Evolutionary conservation across 176 grass and related monocot genomes (phyloP).

Genomic region (Guadua angustifolia): DNA sequence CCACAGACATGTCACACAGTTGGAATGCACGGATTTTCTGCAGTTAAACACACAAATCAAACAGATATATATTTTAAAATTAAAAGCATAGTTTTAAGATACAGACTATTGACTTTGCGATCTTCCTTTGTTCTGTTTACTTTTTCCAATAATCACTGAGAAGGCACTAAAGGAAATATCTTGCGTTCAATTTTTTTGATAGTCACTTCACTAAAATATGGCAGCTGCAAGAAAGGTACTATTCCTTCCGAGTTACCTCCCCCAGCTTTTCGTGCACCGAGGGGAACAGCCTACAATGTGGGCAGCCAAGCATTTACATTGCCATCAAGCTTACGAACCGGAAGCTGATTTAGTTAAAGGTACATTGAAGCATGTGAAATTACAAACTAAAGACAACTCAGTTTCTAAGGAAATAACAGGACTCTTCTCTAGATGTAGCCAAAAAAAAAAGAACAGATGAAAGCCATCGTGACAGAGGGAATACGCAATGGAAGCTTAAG

Average conservation of each 20-base stretch:
- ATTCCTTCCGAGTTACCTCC: conserved; percentile 84
- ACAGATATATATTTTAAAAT: not conserved
- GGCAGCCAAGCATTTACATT: conserved; percentile 40
- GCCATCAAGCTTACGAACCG: conserved; percentile 15
- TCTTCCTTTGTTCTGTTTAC: not conserved
- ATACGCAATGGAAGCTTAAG: not conserved
- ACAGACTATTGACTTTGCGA: not conserved
- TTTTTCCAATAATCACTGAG: too few relatives aligned
- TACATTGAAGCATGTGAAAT: not conserved
- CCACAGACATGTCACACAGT: conserved; percentile 63
- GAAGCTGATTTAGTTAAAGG: not conserved
- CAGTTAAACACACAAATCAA: conserved; percentile 12
- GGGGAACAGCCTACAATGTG: conserved; percentile 76
- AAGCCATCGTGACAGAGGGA: not conserved
- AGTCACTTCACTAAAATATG: conserved; percentile 76
- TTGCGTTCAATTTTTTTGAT: conserved; percentile 85
- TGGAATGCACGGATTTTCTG: conserved; percentile 92
- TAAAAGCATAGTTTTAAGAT: not conserved
- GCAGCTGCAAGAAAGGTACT: conserved; percentile 89
- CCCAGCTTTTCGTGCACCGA: conserved; percentile 79
- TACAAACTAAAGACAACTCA: not conserved
- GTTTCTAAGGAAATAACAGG: not conserved
- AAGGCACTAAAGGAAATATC: conserved; percentile 46
- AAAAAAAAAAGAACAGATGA: conserved; percentile 11
- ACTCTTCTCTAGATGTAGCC: not conserved